Conservation (phyloP, 768 basidiomycete species). For the Termitomyces sp. region DNA sequence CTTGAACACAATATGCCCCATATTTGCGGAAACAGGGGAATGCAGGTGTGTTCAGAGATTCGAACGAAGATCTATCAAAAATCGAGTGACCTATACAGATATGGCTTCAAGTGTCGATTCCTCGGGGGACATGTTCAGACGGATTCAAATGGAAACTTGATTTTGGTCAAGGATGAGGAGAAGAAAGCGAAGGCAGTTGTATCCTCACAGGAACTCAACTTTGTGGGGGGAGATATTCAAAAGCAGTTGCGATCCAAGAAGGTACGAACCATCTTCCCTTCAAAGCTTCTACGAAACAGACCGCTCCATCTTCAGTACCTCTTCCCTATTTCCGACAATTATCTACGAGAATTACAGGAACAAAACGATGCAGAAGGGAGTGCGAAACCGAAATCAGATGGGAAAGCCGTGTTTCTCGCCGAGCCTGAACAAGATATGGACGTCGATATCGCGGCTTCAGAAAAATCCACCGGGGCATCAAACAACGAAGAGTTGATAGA, state of each 20-base stretch:
- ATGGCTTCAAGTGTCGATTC: conserved; percentile 90
- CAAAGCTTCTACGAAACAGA: background rate
- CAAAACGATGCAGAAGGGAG: conserved; percentile 27
- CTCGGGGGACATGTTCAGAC: conserved; percentile 69
- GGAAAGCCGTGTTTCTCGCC: conserved; percentile 25
- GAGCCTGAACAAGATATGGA: conserved; percentile 39
- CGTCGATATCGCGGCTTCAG: conserved; percentile 7
- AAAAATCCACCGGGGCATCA: background rate
- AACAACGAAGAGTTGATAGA: conserved; percentile 19
- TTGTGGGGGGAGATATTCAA: conserved; percentile 51
- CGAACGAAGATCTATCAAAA: background rate
- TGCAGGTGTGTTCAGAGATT: conserved; percentile 46
- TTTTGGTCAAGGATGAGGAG: conserved; percentile 52
- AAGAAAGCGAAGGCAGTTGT: conserved; percentile 47
- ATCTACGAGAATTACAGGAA: conserved; percentile 49
- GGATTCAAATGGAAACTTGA: conserved; percentile 40
- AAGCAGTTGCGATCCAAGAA: conserved; percentile 66
- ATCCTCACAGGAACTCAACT: conserved; percentile 66
- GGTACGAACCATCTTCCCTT: conserved; percentile 29
- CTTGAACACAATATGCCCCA: conserved; percentile 54
- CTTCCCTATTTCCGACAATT: conserved; percentile 58
- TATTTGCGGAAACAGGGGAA: conserved; percentile 64
- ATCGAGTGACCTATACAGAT: conserved; percentile 27
- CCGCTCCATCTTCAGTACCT: conserved; percentile 46
- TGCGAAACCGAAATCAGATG: conserved; percentile 17